phyloP scores from a whole-genome alignment of 257 asterid species.

The Datura wrightii region DNA sequence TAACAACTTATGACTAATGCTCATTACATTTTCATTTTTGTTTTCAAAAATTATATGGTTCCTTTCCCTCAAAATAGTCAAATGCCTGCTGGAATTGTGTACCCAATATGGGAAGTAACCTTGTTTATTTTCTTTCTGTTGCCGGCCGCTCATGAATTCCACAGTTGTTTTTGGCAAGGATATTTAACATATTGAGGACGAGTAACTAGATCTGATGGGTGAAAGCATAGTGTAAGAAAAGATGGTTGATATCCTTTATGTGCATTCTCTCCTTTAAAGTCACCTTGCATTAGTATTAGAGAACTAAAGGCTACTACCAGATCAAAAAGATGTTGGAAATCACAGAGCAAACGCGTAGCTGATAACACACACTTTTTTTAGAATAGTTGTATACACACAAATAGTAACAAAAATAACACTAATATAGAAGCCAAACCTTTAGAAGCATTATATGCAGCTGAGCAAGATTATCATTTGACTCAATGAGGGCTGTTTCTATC shows the following conservation, averaged over 20 bases:
- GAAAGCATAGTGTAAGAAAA: background rate
- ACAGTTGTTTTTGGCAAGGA: background rate
- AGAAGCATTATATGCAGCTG: conserved; percentile 76
- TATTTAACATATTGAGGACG: background rate
- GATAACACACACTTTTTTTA: too few species aligned
- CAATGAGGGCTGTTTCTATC: conserved; percentile 76
- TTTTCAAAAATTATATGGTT: background rate
- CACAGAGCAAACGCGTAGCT: background rate
- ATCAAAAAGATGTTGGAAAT: conserved; percentile 25
- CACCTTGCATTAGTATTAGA: conserved; percentile 11
- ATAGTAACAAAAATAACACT: background rate
- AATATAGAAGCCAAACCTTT: conserved; percentile 52
- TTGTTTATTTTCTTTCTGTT: conserved; percentile 2
- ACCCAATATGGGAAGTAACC: background rate
- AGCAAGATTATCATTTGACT: conserved; percentile 65
- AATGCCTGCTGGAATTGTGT: conserved; percentile 11
- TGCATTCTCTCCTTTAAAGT: conserved; percentile 9
- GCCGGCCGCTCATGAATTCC: background rate
- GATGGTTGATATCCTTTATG: conserved; percentile 9
- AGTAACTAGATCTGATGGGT: background rate
- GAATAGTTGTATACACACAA: background rate
- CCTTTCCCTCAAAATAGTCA: conserved; percentile 4
- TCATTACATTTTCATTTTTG: background rate
- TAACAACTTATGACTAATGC: background rate
- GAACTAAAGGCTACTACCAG: conserved; percentile 10